Base-by-base conservation (phyloP, 306 rosid genomes). In the Pyrus communis region DNA sequence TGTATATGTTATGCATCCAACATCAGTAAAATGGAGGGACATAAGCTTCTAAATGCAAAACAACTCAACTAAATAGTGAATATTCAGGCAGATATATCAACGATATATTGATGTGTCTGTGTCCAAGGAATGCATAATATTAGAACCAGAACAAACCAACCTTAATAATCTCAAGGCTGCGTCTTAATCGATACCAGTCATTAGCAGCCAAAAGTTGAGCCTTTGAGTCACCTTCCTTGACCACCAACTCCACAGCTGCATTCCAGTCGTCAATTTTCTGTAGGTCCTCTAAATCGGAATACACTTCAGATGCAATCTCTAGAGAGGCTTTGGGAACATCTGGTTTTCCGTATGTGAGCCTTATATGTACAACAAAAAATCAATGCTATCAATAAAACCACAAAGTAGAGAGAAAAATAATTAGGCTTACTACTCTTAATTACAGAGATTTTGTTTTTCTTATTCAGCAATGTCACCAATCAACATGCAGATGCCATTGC, bases 281-380 rank as follows among this genome's bases (percentile, higher is more conserved):
- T 43, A 95, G 83, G 60, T 85, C 90, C 46, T 84, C 92, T 77
- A 89, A 85, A 82, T 90, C 96, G 7, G 79, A 67, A 82, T 58
- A 66, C 72, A 75, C 97, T 83, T 92, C 82, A 31, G 93, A 90
- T 76, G 89, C 68, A 40, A 84, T 82, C 77, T 90, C 90, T 59
- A 70, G 76, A 78, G 92, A 87, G 38, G 98, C 91, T 82, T 81
- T 90, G 67, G 97, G 98, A 45, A 95, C 98, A 69, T 92, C 91
- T 77, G 98, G 98, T 82, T 92, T 95, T 67, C 98, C 97, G 78
- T 95, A 95, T 51, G 88, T 84, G 79, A 84, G 87, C 98, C 97
- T 94, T 79, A 58, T 57, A 55, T 75, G 83, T 69, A 35, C 82
- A 78, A 75, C 60, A 72, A 38, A 70, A 74, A 74, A 51, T 55